Conservation (phyloP, 192 early-diverging fungal genomes). For the Rhizophlyctis rosea region DNA sequence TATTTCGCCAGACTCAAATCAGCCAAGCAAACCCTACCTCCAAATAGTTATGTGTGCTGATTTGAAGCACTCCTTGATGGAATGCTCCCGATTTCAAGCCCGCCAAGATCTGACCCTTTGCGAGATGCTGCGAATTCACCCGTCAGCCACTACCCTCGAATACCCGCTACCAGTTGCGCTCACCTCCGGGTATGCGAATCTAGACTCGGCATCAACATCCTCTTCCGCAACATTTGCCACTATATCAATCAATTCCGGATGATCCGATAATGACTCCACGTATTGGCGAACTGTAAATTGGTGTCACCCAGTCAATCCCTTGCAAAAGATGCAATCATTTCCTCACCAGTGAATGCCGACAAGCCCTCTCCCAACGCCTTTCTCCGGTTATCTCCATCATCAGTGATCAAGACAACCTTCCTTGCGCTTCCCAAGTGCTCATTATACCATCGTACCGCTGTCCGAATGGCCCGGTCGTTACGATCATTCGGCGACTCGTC, state of each 20-base stretch:
- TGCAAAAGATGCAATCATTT: background rate
- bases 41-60: slow-evolving; percentile 84
- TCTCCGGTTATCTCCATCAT: slow-evolving; percentile 84
- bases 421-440: slow-evolving; percentile 56
- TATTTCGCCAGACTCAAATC: background rate
- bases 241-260: slow-evolving; percentile 92
- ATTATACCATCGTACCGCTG: slow-evolving; percentile 79
- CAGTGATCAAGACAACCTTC: slow-evolving; percentile 70
- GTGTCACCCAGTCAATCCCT: background rate
- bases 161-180: too few relatives aligned
- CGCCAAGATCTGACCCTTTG: slow-evolving; percentile 70
- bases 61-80: slow-evolving; percentile 75
- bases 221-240: slow-evolving; percentile 54
- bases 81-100: slow-evolving; percentile 81
- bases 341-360: slow-evolving; percentile 60
- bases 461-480: slow-evolving; percentile 93
- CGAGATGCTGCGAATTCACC: slow-evolving; percentile 62
- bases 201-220: slow-evolving; percentile 50
- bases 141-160: too few relatives aligned
- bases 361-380: slow-evolving; percentile 66
- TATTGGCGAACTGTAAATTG: slow-evolving; percentile 64
- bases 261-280: slow-evolving; percentile 64
- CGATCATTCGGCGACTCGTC: slow-evolving; percentile 91
- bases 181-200: slow-evolving; percentile 65
- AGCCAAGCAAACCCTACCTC: slow-evolving; percentile 43